Evolutionary conservation across 805 yeast genomes (phyloP).

Genomic region (Lipomyces sp.): DNA sequence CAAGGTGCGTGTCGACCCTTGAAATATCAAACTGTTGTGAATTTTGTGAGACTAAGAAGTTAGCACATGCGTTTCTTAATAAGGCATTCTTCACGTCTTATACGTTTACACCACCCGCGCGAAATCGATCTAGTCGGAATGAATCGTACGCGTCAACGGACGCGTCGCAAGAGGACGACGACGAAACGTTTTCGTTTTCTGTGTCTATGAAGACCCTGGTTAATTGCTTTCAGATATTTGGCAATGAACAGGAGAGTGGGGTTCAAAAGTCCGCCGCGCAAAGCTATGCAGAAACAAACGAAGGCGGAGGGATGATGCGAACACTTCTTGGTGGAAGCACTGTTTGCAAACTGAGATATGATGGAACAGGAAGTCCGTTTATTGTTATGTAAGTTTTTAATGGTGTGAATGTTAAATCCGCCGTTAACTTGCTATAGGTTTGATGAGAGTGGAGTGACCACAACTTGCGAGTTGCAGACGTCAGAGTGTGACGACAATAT

Average conservation of each 20-base stretch:
- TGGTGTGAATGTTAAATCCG: not conserved
- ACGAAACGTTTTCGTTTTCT: slow-evolving; percentile 16
- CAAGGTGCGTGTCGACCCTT: slow-evolving; percentile 8
- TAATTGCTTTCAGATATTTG: slow-evolving; percentile 35
- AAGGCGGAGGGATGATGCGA: slow-evolving; percentile 7
- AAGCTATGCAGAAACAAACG: not conserved
- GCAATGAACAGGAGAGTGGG: slow-evolving; percentile 3
- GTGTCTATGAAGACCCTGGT: slow-evolving; percentile 29
- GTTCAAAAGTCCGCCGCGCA: not conserved
- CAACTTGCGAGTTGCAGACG: slow-evolving; percentile 39
- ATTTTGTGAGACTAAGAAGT: not conserved
- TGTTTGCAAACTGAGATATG: slow-evolving; percentile 34
- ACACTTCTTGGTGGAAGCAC: slow-evolving; percentile 19
- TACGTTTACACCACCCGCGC: slow-evolving; percentile 12
- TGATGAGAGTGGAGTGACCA: slow-evolving; percentile 35
- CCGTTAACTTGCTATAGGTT: slow-evolving; percentile 15
- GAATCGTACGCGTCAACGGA: not conserved
- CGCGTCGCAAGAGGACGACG: slow-evolving; percentile 10
- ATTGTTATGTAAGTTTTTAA: slow-evolving; percentile 24
- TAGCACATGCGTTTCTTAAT: slow-evolving; percentile 31
- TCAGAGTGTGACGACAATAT: slow-evolving; percentile 26
- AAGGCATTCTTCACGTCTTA: slow-evolving; percentile 28
- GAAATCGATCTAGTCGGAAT: not conserved
- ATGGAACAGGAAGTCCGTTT: slow-evolving; percentile 25
- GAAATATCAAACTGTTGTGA: not conserved